These are phyloP conservation scores for Aristolochia californica DNA, from an alignment of 164 flowering plant species.

Conservation along the genomic window DNA sequence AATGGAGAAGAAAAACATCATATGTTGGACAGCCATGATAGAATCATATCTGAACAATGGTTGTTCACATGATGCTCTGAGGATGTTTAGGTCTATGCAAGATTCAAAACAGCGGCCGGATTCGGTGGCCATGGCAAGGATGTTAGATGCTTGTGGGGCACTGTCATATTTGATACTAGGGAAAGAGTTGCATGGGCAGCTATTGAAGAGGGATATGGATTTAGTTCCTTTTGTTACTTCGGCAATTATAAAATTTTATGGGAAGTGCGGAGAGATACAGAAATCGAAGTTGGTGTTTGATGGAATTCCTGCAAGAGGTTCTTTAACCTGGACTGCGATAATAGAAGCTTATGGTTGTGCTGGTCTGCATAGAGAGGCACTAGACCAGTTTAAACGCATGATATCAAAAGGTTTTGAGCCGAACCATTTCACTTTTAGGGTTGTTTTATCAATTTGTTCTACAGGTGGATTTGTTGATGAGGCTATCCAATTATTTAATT, in stretches of 20 bases:
- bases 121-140: slow-evolving; percentile 52
- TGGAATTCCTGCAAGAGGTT: slow-evolving; percentile 41
- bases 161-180: slow-evolving; percentile 41
- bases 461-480: slow-evolving; percentile 51
- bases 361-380: slow-evolving; percentile 38
- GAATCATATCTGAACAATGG: slow-evolving; percentile 46
- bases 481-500: slow-evolving; percentile 38
- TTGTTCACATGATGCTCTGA: slow-evolving; percentile 35
- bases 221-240: slow-evolving; percentile 56
- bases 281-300: slow-evolving; percentile 43
- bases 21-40: slow-evolving; percentile 84
- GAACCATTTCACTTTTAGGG: slow-evolving; percentile 46
- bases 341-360: slow-evolving; percentile 56
- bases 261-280: slow-evolving; percentile 32
- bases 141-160: slow-evolving; percentile 38
- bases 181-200: slow-evolving; percentile 71
- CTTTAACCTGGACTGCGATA: slow-evolving; percentile 69
- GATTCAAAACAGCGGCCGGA: slow-evolving; percentile 70
- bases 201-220: slow-evolving; percentile 45
- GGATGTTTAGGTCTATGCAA: slow-evolving; percentile 60
- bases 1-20: slow-evolving; percentile 55
- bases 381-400: slow-evolving; percentile 43
- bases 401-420: slow-evolving; percentile 36
- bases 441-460: slow-evolving; percentile 44
- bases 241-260: slow-evolving; percentile 62